Percentiles rank a stretch among this genome's conserved stretches.
phyloP scores from a whole-genome alignment of 257 asterid genomes.

The Solanum lycopersicoides region DNA sequence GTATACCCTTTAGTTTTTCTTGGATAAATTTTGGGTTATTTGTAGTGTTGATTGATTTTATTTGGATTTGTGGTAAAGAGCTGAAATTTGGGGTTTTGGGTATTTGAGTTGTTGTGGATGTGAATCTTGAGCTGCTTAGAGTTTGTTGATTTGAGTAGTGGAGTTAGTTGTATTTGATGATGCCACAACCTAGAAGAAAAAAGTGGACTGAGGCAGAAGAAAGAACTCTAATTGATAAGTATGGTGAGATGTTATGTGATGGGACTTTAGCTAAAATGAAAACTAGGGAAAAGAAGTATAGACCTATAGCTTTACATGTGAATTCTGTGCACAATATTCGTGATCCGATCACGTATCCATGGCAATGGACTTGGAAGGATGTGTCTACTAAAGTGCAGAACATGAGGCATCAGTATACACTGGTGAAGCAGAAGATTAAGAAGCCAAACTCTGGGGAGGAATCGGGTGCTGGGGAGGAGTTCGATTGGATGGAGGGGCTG shows the following conservation, averaged over 20 bases:
- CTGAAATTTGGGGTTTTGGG: neutral
- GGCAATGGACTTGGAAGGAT: slow-evolving; percentile 99
- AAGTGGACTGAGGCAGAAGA: slow-evolving; percentile 99
- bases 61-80: neutral
- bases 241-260: slow-evolving; percentile 66
- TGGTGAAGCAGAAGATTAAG: slow-evolving; percentile 94
- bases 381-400: slow-evolving; percentile 94
- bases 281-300: slow-evolving; percentile 85
- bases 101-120: neutral
- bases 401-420: slow-evolving; percentile 95
- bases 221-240: slow-evolving; percentile 82
- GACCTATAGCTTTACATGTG: slow-evolving; percentile 75
- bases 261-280: slow-evolving; percentile 85
- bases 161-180: slow-evolving; percentile 29
- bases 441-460: slow-evolving; percentile 48
- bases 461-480: slow-evolving; percentile 55
- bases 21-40: neutral
- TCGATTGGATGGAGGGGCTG: slow-evolving; percentile 95
- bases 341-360: slow-evolving; percentile 65
- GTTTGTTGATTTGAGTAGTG: neutral
- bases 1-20: neutral
- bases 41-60: neutral
- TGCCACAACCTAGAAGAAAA: slow-evolving; percentile 89
- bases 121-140: neutral
- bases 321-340: slow-evolving; percentile 59